Evolutionary conservation across 345 rosid species (phyloP).

Genomic region (Triadica sebifera): DNA sequence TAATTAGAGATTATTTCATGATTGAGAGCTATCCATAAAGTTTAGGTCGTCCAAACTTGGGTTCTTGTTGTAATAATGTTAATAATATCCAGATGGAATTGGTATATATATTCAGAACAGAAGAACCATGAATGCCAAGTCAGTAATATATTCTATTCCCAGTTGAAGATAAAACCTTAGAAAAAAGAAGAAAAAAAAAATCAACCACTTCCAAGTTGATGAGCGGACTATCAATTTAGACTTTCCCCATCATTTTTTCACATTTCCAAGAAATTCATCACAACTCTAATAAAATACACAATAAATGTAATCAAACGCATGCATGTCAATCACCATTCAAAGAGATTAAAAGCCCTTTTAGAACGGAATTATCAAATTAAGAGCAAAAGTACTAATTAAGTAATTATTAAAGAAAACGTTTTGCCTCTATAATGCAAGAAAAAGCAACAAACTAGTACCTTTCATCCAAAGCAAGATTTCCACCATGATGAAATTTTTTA

Average conservation of each 20-base stretch:
- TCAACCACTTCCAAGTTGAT: constrained; percentile 27
- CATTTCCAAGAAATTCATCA: not conserved
- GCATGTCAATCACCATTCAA: not conserved
- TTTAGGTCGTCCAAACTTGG: not conserved
- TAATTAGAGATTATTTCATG: too few relatives aligned
- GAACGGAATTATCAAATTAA: not conserved
- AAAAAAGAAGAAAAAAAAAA: not conserved
- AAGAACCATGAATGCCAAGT: too few relatives aligned
- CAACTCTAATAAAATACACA: too few relatives aligned
- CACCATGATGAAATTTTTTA: not conserved
- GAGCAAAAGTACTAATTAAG: not conserved
- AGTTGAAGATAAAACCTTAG: not conserved
- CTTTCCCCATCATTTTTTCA: not conserved
- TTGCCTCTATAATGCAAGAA: not conserved
- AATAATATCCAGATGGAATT: too few relatives aligned
- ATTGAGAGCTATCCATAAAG: too few relatives aligned
- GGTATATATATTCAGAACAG: too few relatives aligned
- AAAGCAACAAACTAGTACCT: not conserved
- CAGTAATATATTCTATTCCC: not conserved
- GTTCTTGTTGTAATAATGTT: not conserved
- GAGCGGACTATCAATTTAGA: constrained; percentile 38
- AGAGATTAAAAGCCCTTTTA: not conserved
- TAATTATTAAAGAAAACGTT: too few relatives aligned
- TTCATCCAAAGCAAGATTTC: not conserved
- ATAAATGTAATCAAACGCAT: not conserved